Evolutionary conservation across 306 rosid genomes (phyloP), one percentile per base, ranked within the genome.

Genomic region (Lathyrus sativus): DNA sequence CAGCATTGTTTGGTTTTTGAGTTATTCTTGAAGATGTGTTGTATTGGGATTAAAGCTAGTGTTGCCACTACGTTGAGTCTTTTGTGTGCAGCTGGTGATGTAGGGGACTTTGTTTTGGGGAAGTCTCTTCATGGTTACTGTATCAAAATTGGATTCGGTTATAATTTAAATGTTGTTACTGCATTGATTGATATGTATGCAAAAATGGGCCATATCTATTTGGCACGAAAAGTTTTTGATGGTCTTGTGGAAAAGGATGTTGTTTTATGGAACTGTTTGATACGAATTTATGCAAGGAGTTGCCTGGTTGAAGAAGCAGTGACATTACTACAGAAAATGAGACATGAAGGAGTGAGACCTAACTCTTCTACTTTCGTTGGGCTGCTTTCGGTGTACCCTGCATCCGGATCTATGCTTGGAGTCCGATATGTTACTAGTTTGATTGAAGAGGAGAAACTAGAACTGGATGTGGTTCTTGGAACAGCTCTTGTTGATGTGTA

Each of bases 231-330:
- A 43, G 68, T 82, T 38, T 87, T 85, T 11, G 72, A 87, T 72
- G 82, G 84, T 42, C 65, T 85, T 50, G 17, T 76, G 18, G 71
- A 72, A 51, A 85, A 81, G 75, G 88, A 90, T 84, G 88, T 85
- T 35, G 81, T 87, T 11, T 28, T 82, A n/a, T 90, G 91, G 88
- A 90, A 87, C 67, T 90, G 96, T 74, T 75, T 89, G 43, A 83
- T 83, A 18, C 78, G 74, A 18, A 85, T 76, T 62, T 83, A 81
- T 71, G 91, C 91, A 44, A 83, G 76, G 67, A 75, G 42, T 68
- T 83, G 85, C 48, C 12, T 71, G 80, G 72, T 78, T 54, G 84
- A 75, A 69, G 82, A 82, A 55, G 93, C 93, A 11, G 12, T 83
- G 56, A 71, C 42, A 51, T 75, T 84, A 58, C 44, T 87, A 7